These are phyloP conservation scores for Pichia paraexigua DNA, from an alignment of 805 yeast genomes.

Conservation along the genomic window DNA sequence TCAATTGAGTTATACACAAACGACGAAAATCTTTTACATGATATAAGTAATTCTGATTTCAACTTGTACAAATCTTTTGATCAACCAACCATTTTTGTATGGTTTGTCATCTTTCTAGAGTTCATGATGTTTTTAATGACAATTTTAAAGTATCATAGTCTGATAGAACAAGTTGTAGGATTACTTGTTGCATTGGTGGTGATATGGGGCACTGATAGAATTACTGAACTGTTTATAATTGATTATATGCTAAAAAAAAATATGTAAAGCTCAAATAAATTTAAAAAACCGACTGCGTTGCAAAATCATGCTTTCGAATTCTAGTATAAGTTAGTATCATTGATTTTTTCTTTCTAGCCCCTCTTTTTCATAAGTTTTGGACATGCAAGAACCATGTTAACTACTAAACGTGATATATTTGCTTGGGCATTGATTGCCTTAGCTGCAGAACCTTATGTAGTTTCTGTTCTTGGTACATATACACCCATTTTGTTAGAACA, in stretches of 20 bases:
- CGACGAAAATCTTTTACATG: neutral
- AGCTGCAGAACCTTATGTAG: conserved; percentile 75
- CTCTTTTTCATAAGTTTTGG: too few relatives aligned
- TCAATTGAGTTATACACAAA: conserved; percentile 10
- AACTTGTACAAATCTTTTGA: neutral
- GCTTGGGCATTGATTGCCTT: conserved; percentile 14
- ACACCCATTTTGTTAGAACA: conserved; percentile 66
- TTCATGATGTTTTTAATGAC: conserved; percentile 85
- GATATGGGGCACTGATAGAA: neutral
- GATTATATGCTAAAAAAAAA: too few relatives aligned
- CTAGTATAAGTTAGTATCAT: too few relatives aligned
- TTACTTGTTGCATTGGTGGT: conserved; percentile 47
- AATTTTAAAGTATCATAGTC: conserved; percentile 74
- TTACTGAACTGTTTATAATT: neutral
- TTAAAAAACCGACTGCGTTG: too few relatives aligned
- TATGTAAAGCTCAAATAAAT: too few relatives aligned
- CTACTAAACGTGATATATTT: conserved; percentile 8
- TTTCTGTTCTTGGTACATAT: conserved; percentile 71
- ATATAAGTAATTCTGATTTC: neutral
- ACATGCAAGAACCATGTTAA: neutral
- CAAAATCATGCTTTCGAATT: too few relatives aligned
- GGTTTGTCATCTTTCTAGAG: conserved; percentile 35
- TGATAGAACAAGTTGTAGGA: conserved; percentile 68
- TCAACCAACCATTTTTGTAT: neutral
- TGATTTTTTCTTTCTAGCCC: too few relatives aligned